Evolutionary conservation across 2,329 filamentous ascomycete species (phyloP), one percentile per base, ranked within the genome.

Genomic region (Exserohilum rostratum): DNA sequence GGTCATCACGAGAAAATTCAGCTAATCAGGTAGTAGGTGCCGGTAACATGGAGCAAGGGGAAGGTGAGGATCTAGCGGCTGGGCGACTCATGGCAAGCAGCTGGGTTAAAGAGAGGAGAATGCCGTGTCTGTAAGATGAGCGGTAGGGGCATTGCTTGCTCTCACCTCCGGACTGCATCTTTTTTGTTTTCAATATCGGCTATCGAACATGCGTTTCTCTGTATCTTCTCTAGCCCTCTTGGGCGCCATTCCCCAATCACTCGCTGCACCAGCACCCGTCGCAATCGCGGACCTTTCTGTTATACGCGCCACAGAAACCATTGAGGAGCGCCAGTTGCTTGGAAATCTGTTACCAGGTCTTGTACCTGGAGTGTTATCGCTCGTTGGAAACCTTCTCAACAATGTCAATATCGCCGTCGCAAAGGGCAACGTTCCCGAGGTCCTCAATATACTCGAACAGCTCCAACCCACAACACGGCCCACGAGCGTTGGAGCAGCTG

Each of bases 291-390:
- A 22, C 31, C 38, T 31, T n/a, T 29, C 22, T 5, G 30, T 29
- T 13, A 13, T 46, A n/a, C 27, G 34, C 15, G 22, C 7, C 12
- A 35, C 40, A 31, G 27, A 22, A 50, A 20, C 27, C 3, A 20
- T 65, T 5, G 45, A 61, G 34, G 55, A 65, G 22, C 55, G 60
- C 17, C 62, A 64, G 15, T 17, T 62, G 4, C 46, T 65, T n/a
- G 42, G 46, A 1, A 22, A 29, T 13, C 34, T 50, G 7, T 9
- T 48, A 10, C 31, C 45, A 13, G 49, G 45, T 9, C 25, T 63
- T 0, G 17, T 65, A 2, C 35, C 44, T 13, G 58, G 53, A 37
- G 50, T 60, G 20, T 39, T 13, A 20, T 54, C 55, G 5, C 45
- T 57, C 3, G 53, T 63, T 1, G 20, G 4, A 15, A 50, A 53